Evolutionary conservation across 2,329 filamentous ascomycete species (phyloP).

Genomic region (Hypoxylon sp.): DNA sequence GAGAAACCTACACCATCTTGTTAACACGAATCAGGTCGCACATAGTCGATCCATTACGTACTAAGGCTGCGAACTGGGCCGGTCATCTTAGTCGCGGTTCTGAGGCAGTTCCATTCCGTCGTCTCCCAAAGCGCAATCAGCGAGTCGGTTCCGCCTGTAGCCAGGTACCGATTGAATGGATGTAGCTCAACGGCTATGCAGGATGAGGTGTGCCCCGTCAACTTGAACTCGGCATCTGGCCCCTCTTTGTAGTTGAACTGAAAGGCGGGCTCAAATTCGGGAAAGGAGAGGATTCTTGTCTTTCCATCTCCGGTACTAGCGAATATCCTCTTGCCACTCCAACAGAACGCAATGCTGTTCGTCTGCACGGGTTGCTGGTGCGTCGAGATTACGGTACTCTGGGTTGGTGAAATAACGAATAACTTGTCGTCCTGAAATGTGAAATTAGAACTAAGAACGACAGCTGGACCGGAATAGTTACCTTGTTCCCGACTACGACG

Average conservation of each 20-base stretch:
- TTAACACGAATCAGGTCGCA: conserved; percentile 40
- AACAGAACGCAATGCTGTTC: conserved; percentile 81
- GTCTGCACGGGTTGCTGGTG: conserved; percentile 74
- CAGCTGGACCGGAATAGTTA: conserved; percentile 49
- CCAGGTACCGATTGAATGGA: conserved; percentile 77
- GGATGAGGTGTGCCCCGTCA: conserved; percentile 80
- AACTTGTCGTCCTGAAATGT: conserved; percentile 69
- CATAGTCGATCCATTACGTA: conserved; percentile 52
- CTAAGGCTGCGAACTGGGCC: conserved; percentile 78
- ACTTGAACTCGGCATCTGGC: conserved; percentile 65
- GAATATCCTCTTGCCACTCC: conserved; percentile 77
- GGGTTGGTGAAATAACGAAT: conserved; percentile 71
- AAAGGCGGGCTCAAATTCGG: conserved; percentile 69
- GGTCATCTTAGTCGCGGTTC: conserved; percentile 76
- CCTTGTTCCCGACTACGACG: conserved; percentile 80
- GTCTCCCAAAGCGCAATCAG: conserved; percentile 84
- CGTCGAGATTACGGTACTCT: conserved; percentile 66
- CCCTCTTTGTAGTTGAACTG: conserved; percentile 61
- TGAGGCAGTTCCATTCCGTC: conserved; percentile 79
- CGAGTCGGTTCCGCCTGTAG: conserved; percentile 80
- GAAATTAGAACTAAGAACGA: background rate
- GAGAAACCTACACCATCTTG: conserved; percentile 69
- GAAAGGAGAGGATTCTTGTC: conserved; percentile 77
- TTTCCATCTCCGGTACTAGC: conserved; percentile 78
- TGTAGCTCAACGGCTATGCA: conserved; percentile 77